Conservation (phyloP, 306 rosid genomes). For the Alnus glutinosa region DNA sequence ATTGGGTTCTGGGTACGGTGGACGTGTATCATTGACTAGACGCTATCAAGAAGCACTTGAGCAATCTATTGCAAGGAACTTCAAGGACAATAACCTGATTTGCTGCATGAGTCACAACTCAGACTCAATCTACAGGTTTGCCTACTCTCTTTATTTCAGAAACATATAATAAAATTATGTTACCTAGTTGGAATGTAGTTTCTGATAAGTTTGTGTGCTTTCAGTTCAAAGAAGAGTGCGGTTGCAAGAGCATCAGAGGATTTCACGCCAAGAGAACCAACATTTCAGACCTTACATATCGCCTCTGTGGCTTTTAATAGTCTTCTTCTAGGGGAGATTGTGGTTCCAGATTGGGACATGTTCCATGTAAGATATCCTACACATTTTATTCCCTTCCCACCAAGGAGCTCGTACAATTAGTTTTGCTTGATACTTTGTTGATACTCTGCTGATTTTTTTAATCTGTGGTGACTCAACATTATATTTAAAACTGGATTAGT, state of each 20-base stretch:
- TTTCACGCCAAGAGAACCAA: slow-evolving; percentile 79
- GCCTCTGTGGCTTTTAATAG: slow-evolving; percentile 74
- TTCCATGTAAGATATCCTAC: slow-evolving; percentile 52
- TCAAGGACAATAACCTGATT: slow-evolving; percentile 52
- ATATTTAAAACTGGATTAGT: neutral
- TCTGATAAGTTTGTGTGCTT: slow-evolving; percentile 13
- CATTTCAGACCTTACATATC: slow-evolving; percentile 68
- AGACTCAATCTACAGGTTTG: slow-evolving; percentile 69
- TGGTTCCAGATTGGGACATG: slow-evolving; percentile 85
- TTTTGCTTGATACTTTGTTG: slow-evolving; percentile 12
- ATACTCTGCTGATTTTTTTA: neutral
- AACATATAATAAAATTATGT: neutral
- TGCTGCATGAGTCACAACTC: slow-evolving; percentile 68
- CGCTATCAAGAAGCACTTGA: slow-evolving; percentile 67
- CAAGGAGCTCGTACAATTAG: neutral
- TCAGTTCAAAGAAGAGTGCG: slow-evolving; percentile 69
- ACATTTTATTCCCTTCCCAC: slow-evolving; percentile 1
- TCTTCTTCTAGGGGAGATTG: slow-evolving; percentile 72
- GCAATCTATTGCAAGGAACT: slow-evolving; percentile 55
- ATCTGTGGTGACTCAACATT: neutral
- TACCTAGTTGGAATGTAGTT: slow-evolving; percentile 2
- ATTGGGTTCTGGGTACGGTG: slow-evolving; percentile 64
- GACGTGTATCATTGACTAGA: slow-evolving; percentile 53
- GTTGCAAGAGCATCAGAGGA: slow-evolving; percentile 75
- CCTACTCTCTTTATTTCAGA: slow-evolving; percentile 1